Conservation (phyloP, 1,284 basidiomycete species). For the Pseudozyma hubeiensis region DNA sequence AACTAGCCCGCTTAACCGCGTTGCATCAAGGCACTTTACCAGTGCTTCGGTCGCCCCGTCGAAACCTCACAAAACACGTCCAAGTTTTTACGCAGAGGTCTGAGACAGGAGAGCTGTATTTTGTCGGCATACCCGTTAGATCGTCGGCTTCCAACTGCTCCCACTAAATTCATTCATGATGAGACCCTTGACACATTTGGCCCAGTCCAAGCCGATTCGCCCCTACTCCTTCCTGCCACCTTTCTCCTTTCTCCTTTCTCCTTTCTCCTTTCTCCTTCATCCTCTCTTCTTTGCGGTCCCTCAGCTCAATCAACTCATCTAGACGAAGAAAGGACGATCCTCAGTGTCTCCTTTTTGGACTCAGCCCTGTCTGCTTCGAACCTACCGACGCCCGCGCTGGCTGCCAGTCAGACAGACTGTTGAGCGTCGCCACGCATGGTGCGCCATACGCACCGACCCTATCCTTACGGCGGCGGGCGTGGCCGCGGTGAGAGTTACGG, state of each 20-base stretch:
- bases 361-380: too few relatives aligned
- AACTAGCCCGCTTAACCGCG: conserved; percentile 11
- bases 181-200: conserved; percentile 1
- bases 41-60: neutral
- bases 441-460: neutral
- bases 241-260: neutral
- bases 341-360: too few relatives aligned
- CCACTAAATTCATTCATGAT: neutral
- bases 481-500: neutral
- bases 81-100: neutral
- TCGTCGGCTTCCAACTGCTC: neutral
- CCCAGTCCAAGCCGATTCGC: neutral
- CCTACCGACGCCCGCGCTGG: too few relatives aligned
- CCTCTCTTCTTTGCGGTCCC: too few relatives aligned
- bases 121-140: neutral
- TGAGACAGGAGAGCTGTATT: conserved; percentile 2
- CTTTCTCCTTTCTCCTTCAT: neutral
- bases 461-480: neutral
- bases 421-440: conserved; percentile 28
- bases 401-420: too few relatives aligned
- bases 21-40: neutral
- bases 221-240: neutral
- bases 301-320: too few relatives aligned
- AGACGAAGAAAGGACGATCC: too few relatives aligned
- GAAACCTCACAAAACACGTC: neutral